Conservation (phyloP, 2,329 filamentous ascomycete genomes). For the Pseudogymnoascus sp. region DNA sequence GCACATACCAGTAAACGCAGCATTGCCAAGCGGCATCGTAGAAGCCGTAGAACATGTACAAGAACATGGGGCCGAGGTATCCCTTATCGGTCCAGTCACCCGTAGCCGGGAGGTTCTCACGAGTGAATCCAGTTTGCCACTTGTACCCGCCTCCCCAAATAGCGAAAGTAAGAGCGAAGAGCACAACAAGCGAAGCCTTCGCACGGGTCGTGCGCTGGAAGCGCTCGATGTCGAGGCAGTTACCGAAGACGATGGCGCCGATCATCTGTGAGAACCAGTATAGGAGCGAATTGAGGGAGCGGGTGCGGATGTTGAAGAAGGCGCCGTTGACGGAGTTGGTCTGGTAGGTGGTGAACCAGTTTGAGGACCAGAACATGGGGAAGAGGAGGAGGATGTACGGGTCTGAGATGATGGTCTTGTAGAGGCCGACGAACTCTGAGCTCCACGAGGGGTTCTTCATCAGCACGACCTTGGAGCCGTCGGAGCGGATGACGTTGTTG, state of each 20-base stretch:
- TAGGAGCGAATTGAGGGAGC: slow-evolving; percentile 68
- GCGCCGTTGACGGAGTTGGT: slow-evolving; percentile 67
- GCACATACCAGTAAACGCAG: slow-evolving; percentile 82
- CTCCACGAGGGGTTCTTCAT: slow-evolving; percentile 90
- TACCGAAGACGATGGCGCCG: slow-evolving; percentile 67
- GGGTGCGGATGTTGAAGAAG: slow-evolving; percentile 67
- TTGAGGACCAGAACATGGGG: slow-evolving; percentile 75
- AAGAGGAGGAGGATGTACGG: slow-evolving; percentile 70
- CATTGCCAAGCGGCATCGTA: slow-evolving; percentile 91
- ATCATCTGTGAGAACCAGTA: slow-evolving; percentile 77
- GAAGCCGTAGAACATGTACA: slow-evolving; percentile 87
- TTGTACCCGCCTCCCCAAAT: slow-evolving; percentile 81
- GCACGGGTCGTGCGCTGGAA: slow-evolving; percentile 63
- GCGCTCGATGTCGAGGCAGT: slow-evolving; percentile 55
- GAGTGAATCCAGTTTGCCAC: slow-evolving; percentile 47
- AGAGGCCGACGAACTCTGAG: slow-evolving; percentile 70
- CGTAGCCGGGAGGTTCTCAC: slow-evolving; percentile 16
- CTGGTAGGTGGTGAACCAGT: slow-evolving; percentile 77
- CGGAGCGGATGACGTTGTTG: slow-evolving; percentile 63
- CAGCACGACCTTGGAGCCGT: slow-evolving; percentile 73
- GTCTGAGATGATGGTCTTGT: slow-evolving; percentile 63
- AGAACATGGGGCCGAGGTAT: slow-evolving; percentile 74
- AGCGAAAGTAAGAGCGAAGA: slow-evolving; percentile 66
- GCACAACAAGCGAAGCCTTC: slow-evolving; percentile 52
- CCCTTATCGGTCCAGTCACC: slow-evolving; percentile 61